A percentile compares a stretch with the other conserved stretches of the same genome.
Conservation (phyloP, 2,329 filamentous ascomycete species). For the Epichloe hybrida region DNA sequence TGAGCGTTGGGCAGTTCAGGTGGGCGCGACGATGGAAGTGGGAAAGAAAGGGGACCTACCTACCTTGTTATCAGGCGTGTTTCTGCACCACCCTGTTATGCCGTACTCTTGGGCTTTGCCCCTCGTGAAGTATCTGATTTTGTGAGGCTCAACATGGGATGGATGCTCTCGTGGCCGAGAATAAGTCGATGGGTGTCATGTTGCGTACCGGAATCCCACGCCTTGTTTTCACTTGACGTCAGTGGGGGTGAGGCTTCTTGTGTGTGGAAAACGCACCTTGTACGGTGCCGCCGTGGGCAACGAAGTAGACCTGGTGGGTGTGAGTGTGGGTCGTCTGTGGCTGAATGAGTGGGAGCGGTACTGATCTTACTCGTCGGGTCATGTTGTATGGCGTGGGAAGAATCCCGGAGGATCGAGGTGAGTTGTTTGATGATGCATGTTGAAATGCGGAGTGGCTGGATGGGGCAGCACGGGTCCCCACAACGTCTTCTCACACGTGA, state of each 20-base stretch:
- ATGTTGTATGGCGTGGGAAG: slow-evolving; percentile 9
- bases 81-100: slow-evolving; percentile 49
- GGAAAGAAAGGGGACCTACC: background rate
- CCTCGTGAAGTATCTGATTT: slow-evolving; percentile 37
- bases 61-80: slow-evolving; percentile 43
- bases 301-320: slow-evolving; percentile 40
- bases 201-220: slow-evolving; percentile 38
- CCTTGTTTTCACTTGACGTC: slow-evolving; percentile 28
- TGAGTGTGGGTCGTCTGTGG: background rate
- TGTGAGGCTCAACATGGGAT: too few relatives aligned
- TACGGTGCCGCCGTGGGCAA: slow-evolving; percentile 50
- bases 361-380: slow-evolving; percentile 21
- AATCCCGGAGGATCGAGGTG: background rate
- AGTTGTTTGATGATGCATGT: background rate
- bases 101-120: slow-evolving; percentile 35
- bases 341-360: background rate
- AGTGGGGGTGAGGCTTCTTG: slow-evolving; percentile 4
- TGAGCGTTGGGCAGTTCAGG: background rate
- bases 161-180: too few relatives aligned
- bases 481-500: too few relatives aligned
- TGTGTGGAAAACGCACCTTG: slow-evolving; percentile 40
- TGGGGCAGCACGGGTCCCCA: background rate
- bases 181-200: background rate
- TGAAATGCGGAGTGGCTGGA: too few relatives aligned
- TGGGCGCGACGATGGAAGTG: background rate